These are phyloP conservation scores for Pichia sp. DNA, from an alignment of 1,139 yeast genomes.

Conservation along the genomic window DNA sequence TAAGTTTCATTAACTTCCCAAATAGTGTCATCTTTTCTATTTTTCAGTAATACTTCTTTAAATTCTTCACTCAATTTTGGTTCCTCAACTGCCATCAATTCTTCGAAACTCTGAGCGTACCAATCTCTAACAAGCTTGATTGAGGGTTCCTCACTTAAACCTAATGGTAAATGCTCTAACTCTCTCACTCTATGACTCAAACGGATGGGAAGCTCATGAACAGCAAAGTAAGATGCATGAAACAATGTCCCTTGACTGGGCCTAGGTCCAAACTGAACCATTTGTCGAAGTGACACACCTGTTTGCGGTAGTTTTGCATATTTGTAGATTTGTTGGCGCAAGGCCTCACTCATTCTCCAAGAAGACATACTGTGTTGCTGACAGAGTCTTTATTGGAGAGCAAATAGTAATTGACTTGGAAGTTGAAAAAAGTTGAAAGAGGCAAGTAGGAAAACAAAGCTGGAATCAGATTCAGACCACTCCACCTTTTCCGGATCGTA, in stretches of 20 bases:
- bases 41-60: slow-evolving; percentile 6
- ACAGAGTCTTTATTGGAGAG: no score
- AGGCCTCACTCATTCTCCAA: slow-evolving; percentile 26
- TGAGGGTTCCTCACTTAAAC: slow-evolving; percentile 64
- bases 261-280: slow-evolving; percentile 85
- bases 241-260: slow-evolving; percentile 76
- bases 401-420: no score
- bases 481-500: no score
- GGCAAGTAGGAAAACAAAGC: no score
- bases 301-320: slow-evolving; percentile 78
- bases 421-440: no score
- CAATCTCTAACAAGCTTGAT: slow-evolving; percentile 74
- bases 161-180: slow-evolving; percentile 72
- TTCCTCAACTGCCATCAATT: slow-evolving; percentile 52
- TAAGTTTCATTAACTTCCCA: slow-evolving; percentile 3
- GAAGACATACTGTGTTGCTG: slow-evolving; percentile 15
- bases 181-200: slow-evolving; percentile 83
- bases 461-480: no score
- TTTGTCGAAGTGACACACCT: slow-evolving; percentile 75
- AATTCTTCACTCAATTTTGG: slow-evolving; percentile 33
- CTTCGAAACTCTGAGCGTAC: slow-evolving; percentile 90
- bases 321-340: slow-evolving; percentile 30
- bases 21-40: slow-evolving; percentile 6
- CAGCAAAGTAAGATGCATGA: slow-evolving; percentile 78
- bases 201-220: slow-evolving; percentile 81